phyloP scores from a whole-genome alignment of 306 rosid species.

The Mimosa bimucronata region DNA sequence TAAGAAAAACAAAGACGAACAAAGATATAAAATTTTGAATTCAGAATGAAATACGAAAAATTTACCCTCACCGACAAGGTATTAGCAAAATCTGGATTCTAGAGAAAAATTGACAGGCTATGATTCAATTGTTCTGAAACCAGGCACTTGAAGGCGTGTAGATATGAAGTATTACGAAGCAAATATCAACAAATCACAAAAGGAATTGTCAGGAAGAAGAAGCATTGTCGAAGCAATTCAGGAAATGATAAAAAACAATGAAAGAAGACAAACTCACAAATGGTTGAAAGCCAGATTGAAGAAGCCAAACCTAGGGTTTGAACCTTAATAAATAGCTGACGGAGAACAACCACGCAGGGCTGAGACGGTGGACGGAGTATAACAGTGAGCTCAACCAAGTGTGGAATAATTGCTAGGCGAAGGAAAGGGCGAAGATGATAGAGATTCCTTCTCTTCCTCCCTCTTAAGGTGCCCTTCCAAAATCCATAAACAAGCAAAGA shows the following conservation, averaged over 20 bases:
- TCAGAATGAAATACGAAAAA: background rate
- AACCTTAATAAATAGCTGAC: background rate
- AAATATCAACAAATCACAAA: background rate
- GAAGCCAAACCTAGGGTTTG: background rate
- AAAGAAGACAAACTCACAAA: background rate
- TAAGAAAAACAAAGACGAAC: background rate
- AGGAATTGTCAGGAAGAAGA: background rate
- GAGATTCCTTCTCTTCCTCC: too few relatives aligned
- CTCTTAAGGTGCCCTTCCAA: too few relatives aligned
- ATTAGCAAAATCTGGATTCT: background rate
- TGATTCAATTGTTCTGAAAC: background rate
- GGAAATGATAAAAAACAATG: background rate
- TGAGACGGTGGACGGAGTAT: background rate
- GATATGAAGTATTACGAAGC: background rate
- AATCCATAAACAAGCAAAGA: constrained; percentile 17
- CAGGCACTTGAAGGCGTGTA: background rate
- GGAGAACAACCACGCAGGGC: background rate
- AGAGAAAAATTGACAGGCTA: background rate
- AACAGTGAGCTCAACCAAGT: background rate
- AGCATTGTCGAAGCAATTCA: background rate
- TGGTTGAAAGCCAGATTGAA: background rate
- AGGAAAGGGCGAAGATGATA: too few relatives aligned
- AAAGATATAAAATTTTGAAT: background rate
- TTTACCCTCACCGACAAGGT: background rate
- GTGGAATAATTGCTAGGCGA: background rate